Conservation (phyloP, 139 green algal genomes). For the Astrephomene gubernaculifera region DNA sequence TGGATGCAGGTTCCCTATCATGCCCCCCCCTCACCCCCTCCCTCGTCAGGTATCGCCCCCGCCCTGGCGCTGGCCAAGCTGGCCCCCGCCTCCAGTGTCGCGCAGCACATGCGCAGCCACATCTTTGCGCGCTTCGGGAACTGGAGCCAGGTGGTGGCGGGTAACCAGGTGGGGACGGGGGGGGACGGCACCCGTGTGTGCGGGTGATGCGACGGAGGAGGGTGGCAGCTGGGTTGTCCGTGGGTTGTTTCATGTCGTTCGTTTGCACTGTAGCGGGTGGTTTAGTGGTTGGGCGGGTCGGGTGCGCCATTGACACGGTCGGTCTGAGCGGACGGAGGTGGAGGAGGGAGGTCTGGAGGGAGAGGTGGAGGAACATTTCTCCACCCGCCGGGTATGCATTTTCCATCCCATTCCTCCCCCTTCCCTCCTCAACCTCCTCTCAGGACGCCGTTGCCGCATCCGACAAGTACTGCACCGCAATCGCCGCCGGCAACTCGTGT, state of each 20-base stretch:
- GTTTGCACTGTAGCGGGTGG: no score
- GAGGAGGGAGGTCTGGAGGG: no score
- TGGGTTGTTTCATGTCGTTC: no score
- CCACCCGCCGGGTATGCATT: neutral
- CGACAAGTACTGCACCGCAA: slow-evolving; percentile 14
- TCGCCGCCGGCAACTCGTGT: neutral
- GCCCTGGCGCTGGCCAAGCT: neutral
- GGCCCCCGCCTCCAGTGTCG: slow-evolving; percentile 15
- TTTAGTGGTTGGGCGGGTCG: no score
- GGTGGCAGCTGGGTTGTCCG: no score
- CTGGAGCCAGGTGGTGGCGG: slow-evolving; percentile 33
- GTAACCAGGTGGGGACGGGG: slow-evolving; percentile 3
- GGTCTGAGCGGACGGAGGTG: no score
- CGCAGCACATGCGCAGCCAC: slow-evolving; percentile 46
- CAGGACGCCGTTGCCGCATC: slow-evolving; percentile 17
- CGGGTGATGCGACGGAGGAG: no score
- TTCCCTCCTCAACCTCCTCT: neutral
- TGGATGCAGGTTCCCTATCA: neutral
- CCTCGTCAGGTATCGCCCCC: neutral
- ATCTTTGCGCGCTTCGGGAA: slow-evolving; percentile 42
- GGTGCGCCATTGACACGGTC: no score
- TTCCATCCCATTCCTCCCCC: neutral
- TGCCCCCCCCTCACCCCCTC: neutral
- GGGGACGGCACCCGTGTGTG: no score
- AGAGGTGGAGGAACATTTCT: no score